These are phyloP conservation scores for Astraeus odoratus DNA, from an alignment of 768 basidiomycete species.

Conservation along the genomic window DNA sequence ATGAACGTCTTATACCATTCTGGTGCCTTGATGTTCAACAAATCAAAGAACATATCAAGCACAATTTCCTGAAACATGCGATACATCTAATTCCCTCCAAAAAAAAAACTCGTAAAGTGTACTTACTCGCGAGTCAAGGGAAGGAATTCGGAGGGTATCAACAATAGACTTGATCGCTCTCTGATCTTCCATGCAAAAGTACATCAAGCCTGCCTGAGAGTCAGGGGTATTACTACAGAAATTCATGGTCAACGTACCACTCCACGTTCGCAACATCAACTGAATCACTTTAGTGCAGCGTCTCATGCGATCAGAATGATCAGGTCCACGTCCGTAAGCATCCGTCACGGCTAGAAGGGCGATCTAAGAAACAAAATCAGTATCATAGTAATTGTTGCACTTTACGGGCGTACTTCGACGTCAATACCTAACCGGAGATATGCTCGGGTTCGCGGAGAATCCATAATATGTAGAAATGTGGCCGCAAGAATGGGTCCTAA, in stretches of 20 bases:
- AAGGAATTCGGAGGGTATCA: slow-evolving; percentile 83
- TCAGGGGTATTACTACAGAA: slow-evolving; percentile 5
- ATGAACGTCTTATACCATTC: slow-evolving; percentile 94
- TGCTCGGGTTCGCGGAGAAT: slow-evolving; percentile 75
- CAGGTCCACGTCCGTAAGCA: slow-evolving; percentile 77
- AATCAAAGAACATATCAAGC: slow-evolving; percentile 89
- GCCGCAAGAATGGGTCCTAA: slow-evolving; percentile 71
- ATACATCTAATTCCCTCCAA: slow-evolving; percentile 8
- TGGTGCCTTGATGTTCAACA: slow-evolving; percentile 86
- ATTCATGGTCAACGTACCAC: slow-evolving; percentile 49
- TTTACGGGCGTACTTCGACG: slow-evolving; percentile 61
- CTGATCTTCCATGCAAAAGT: slow-evolving; percentile 87
- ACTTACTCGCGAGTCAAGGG: slow-evolving; percentile 71
- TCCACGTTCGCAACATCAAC: slow-evolving; percentile 86
- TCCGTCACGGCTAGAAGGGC: slow-evolving; percentile 88
- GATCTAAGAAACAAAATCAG: slow-evolving; percentile 41
- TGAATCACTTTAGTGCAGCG: slow-evolving; percentile 73
- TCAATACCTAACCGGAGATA: slow-evolving; percentile 79
- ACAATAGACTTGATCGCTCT: slow-evolving; percentile 79
- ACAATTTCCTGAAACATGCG: slow-evolving; percentile 73
- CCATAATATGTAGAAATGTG: slow-evolving; percentile 76
- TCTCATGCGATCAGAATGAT: slow-evolving; percentile 74
- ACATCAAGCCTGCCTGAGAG: slow-evolving; percentile 67
- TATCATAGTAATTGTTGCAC: background rate
- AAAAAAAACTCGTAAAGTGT: background rate